Evolutionary conservation across 176 grass and related monocot genomes (phyloP), one percentile per base, ranked within the genome.

Genomic region (Phoenix roebelenii): DNA sequence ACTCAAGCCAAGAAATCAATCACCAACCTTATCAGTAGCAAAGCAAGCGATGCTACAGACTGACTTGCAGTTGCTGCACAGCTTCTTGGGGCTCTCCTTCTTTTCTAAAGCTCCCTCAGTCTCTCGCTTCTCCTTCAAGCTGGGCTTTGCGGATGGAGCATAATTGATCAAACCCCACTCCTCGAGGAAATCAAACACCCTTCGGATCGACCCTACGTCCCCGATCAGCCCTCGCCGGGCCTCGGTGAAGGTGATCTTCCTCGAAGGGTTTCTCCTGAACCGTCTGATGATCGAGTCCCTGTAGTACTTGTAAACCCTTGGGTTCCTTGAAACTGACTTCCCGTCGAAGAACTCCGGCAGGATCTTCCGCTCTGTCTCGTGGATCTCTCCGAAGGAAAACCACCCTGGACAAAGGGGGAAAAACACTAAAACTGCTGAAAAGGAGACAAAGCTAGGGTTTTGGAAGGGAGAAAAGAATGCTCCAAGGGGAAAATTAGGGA

Each of bases 151-250:
- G 12, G 66, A 66, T 5, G 87, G 79, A 28, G 87, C 77, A 5
- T 98, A 85, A 64, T 98, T 98, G 65, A 98, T 92, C 59, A 98
- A 74, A 3, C 93, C 93, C 93, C 93, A 98, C 44, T 98, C 87
- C 67, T 98, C 87, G 2, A 92, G 82, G 78, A 98, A 98, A 68
- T 98, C 87, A 4, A 89, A 98, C 22, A 98, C 84, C 3, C 81
- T 79, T 24, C 87, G 79, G 51, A 85, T 77, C 5, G 87, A 85
- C n/a, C 93, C 84, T 1, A 85, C 71, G 2, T 98, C 93, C 1
- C 78, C 93, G 0, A 98, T 74, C 7, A 97, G 63, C 0, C 80
- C 78, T 18, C 87, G 75, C 51, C 93, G 55, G 20, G 79, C 81
- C 58, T 92, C 87, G 1, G 93, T 98, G 62, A 91, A 85, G 19